Conservation (phyloP, 495 filamentous ascomycete species). For the Xylaria grammica region DNA sequence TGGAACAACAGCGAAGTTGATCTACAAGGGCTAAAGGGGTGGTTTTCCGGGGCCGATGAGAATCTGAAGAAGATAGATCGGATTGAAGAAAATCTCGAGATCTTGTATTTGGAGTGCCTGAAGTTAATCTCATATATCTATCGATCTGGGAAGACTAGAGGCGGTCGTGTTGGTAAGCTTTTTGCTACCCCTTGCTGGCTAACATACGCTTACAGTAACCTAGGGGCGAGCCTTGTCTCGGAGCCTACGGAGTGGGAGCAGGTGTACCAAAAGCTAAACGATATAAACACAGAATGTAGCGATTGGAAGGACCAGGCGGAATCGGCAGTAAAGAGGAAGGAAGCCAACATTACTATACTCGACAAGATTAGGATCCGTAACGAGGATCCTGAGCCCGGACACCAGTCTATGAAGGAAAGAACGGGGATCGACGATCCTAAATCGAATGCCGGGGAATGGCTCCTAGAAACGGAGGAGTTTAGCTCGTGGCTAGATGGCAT, state of each 20-base stretch:
- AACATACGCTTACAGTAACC: too few relatives aligned
- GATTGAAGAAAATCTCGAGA: too few relatives aligned
- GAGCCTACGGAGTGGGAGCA: not conserved
- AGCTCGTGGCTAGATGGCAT: not conserved
- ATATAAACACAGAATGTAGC: not conserved
- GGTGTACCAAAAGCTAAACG: not conserved
- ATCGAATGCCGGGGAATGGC: not conserved
- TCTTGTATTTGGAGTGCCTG: too few relatives aligned
- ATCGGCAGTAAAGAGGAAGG: not conserved
- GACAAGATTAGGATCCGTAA: not conserved
- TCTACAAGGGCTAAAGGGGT: too few relatives aligned
- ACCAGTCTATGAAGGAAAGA: not conserved
- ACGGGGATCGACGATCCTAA: not conserved
- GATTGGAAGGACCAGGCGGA: not conserved
- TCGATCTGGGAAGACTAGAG: too few relatives aligned
- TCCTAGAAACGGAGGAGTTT: not conserved
- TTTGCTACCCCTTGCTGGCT: too few relatives aligned
- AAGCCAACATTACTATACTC: not conserved
- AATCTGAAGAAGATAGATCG: too few relatives aligned
- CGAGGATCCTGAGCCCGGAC: not conserved
- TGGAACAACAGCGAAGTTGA: too few relatives aligned
- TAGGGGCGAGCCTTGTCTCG: not conserved
- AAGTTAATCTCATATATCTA: too few relatives aligned
- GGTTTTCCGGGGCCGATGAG: too few relatives aligned
- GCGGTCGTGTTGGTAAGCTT: too few relatives aligned